phyloP scores from a whole-genome alignment of 208 protist species.

The Herpetomonas tarakana region DNA sequence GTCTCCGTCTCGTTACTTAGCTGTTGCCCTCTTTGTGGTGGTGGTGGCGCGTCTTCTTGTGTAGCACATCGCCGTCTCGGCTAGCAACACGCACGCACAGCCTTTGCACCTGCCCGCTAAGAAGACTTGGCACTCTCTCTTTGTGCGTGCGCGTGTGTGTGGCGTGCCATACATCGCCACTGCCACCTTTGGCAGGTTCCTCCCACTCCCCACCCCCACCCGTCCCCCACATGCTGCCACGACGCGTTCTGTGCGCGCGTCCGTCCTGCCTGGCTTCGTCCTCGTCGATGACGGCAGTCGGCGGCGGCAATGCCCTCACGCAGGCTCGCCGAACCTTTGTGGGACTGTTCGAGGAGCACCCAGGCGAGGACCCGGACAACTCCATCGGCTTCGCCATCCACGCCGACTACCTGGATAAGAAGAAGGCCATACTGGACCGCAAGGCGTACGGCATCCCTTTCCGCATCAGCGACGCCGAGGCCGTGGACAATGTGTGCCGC shows the following conservation, averaged over 20 bases:
- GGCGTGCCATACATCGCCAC: too few species aligned
- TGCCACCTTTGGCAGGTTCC: too few species aligned
- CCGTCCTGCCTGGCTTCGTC: background rate
- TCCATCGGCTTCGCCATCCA: conserved; percentile 68
- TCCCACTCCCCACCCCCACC: too few species aligned
- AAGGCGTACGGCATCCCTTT: conserved; percentile 84
- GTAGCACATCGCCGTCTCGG: too few species aligned
- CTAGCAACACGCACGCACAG: too few species aligned
- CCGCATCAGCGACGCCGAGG: conserved; percentile 66
- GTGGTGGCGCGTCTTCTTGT: too few species aligned
- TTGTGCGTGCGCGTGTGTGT: too few species aligned
- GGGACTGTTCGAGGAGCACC: conserved; percentile 61
- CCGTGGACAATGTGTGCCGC: conserved; percentile 68
- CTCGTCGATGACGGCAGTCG: background rate
- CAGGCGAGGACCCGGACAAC: conserved; percentile 10
- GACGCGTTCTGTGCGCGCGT: background rate
- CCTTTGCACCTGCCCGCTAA: too few species aligned
- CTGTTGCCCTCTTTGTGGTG: too few species aligned
- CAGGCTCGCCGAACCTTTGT: conserved; percentile 29
- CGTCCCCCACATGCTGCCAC: background rate
- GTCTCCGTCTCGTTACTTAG: too few species aligned
- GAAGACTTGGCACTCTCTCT: too few species aligned
- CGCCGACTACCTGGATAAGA: conserved; percentile 54
- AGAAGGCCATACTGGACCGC: conserved; percentile 56
- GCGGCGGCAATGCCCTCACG: background rate